Evolutionary conservation across 495 filamentous ascomycete genomes (phyloP).

Genomic region (Achaetomiella virescens): DNA sequence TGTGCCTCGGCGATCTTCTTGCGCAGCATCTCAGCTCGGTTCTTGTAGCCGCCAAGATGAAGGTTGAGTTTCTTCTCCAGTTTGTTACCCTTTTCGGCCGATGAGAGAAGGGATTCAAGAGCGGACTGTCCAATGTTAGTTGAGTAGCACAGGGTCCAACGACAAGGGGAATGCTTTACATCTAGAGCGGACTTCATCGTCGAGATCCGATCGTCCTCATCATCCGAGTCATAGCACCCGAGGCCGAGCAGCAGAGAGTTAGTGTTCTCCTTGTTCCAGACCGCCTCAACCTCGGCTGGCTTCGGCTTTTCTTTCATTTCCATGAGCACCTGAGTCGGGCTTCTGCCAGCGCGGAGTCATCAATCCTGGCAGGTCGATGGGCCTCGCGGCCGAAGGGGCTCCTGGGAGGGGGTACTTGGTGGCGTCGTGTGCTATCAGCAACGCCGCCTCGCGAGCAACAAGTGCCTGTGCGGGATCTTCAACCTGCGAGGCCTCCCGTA

Average conservation of each 20-base stretch:
- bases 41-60: constrained; percentile 84
- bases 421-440: constrained; percentile 77
- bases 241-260: constrained; percentile 64
- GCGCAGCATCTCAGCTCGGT: constrained; percentile 73
- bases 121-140: constrained; percentile 49
- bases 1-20: constrained; percentile 76
- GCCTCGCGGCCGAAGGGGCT: constrained; percentile 50
- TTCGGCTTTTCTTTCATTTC: constrained; percentile 58
- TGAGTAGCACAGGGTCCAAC: constrained; percentile 23
- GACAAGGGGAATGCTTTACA: constrained; percentile 37
- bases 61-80: constrained; percentile 89
- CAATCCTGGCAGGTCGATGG: constrained; percentile 57
- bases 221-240: constrained; percentile 66
- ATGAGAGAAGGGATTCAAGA: constrained; percentile 61
- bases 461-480: constrained; percentile 40
- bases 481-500: constrained; percentile 49
- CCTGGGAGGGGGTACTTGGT: constrained; percentile 63
- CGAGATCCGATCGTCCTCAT: constrained; percentile 57
- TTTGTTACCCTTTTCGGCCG: constrained; percentile 74
- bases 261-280: constrained; percentile 60
- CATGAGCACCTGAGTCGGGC: constrained; percentile 71
- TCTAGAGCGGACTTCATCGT: constrained; percentile 60
- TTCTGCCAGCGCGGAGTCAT: constrained; percentile 63
- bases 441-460: constrained; percentile 68
- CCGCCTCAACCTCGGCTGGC: constrained; percentile 56